Percentiles rank a stretch among this genome's conserved stretches.
Conservation (phyloP, 495 filamentous ascomycete genomes). For the Hypoxylon fragiforme region DNA sequence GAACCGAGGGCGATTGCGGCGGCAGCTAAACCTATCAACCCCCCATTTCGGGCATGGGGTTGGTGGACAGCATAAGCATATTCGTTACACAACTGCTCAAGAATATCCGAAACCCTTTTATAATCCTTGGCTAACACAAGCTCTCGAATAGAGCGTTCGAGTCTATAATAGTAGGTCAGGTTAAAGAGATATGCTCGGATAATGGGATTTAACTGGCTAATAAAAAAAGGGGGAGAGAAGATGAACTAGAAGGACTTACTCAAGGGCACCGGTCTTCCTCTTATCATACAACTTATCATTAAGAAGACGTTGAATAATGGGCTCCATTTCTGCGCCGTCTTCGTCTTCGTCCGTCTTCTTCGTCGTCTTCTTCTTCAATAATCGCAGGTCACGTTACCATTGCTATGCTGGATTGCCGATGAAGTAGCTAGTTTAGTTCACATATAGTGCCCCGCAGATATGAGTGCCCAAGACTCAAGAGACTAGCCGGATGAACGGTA, state of each 20-base stretch:
- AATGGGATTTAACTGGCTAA: too few relatives aligned
- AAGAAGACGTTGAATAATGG: conserved; percentile 82
- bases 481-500: too few relatives aligned
- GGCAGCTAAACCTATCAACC: conserved; percentile 92
- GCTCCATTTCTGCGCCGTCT: conserved; percentile 68
- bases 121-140: conserved; percentile 74
- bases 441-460: too few relatives aligned
- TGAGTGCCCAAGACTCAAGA: too few relatives aligned
- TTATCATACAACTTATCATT: conserved; percentile 99
- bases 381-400: conserved; percentile 21
- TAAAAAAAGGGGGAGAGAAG: background rate
- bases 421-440: too few relatives aligned
- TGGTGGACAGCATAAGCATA: conserved; percentile 98
- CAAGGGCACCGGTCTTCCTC: conserved; percentile 92
- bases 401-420: conserved; percentile 1
- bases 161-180: conserved; percentile 52
- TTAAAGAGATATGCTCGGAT: background rate
- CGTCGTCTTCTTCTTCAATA: too few relatives aligned
- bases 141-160: conserved; percentile 91
- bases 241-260: conserved; percentile 66
- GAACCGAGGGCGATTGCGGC: conserved; percentile 94
- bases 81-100: conserved; percentile 95
- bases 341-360: too few relatives aligned
- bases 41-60: conserved; percentile 94
- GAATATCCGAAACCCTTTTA: conserved; percentile 77